Base-by-base conservation (phyloP, 495 filamentous ascomycete genomes). In the Aspergillus sparsus region DNA sequence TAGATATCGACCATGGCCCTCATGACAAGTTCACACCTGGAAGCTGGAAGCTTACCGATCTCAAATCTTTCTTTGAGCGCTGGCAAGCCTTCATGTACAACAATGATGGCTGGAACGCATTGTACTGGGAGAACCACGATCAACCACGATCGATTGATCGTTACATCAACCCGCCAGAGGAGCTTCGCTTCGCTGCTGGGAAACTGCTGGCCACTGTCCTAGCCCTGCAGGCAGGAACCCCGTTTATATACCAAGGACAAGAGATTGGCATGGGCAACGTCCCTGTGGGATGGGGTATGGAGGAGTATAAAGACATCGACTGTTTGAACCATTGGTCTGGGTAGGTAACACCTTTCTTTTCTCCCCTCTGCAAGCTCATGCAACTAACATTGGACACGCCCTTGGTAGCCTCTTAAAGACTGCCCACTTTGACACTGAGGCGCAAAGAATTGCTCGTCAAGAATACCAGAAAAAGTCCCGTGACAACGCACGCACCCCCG, bases 241-340 rank as follows among this genome's bases (percentile, higher is more conserved):
- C 88, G 2, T 92, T 89, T 66, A 66, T 91, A 6, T 91, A 89
- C 61, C 88, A 92, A 63, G 89, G 89, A 8, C 87, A 93, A 64
- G 89, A 93, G 62, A 71, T 92, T 13, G 89, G 87, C 2, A 90
- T 91, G 85, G 78, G 80, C 35, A 91, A 92, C 66, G 80, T 89
- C 27, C 87, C 89, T 0, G 60, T 66, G 4, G 63, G 75, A 15
- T 91, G 88, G 89, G 74, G 69, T 0, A 85, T 89, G 27, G 81
- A 83, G 12, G 82, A 89, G 55, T 91, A 88, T 71, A 84, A 86
- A 62, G 89, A 92, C 63, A 80, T 91, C 53, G 89, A 90, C 62
- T 83, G 82, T 34, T 67, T 85, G 5, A 88, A 86, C 62, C 87
- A 87, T 53, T 89, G 84, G 80, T 67, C 80, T 34, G 70, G 78